Evolutionary conservation across 2,329 filamentous ascomycete genomes (phyloP).

Genomic region (Colletotrichum sp.): DNA sequence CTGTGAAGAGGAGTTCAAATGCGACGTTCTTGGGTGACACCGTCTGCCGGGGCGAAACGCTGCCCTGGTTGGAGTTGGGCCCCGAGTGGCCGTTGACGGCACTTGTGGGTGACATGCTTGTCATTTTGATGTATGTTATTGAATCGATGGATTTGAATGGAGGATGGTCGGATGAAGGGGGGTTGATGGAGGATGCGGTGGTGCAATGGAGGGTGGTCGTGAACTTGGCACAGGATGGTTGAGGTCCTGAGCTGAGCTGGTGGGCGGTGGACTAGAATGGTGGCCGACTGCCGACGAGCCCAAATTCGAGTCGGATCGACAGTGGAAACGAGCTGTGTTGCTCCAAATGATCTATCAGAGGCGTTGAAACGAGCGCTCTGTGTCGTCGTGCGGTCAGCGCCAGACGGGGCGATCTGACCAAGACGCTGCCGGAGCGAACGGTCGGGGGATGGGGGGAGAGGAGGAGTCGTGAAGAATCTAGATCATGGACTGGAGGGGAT

Average conservation of each 20-base stretch:
- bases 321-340: neutral
- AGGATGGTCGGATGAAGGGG: slow-evolving; percentile 26
- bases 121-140: slow-evolving; percentile 40
- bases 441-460: slow-evolving; percentile 4
- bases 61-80: slow-evolving; percentile 45
- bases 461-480: slow-evolving; percentile 7
- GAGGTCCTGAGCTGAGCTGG: slow-evolving; percentile 7
- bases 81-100: slow-evolving; percentile 34
- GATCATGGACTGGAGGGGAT: slow-evolving; percentile 11
- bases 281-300: slow-evolving; percentile 27
- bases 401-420: slow-evolving; percentile 19
- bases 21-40: slow-evolving; percentile 74
- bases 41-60: slow-evolving; percentile 51
- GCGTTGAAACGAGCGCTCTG: neutral
- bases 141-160: slow-evolving; percentile 30
- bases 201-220: slow-evolving; percentile 17
- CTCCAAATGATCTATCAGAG: neutral
- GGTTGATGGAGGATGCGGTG: slow-evolving; percentile 21
- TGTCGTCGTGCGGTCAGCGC: slow-evolving; percentile 19
- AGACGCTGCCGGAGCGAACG: slow-evolving; percentile 22
- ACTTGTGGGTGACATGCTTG: slow-evolving; percentile 51
- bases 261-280: slow-evolving; percentile 20
- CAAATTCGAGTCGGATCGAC: neutral
- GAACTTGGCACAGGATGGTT: slow-evolving; percentile 2
- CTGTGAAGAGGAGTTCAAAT: slow-evolving; percentile 76